Conservation (phyloP, 2,329 filamentous ascomycete species). For the Myrmaecium sp. region DNA sequence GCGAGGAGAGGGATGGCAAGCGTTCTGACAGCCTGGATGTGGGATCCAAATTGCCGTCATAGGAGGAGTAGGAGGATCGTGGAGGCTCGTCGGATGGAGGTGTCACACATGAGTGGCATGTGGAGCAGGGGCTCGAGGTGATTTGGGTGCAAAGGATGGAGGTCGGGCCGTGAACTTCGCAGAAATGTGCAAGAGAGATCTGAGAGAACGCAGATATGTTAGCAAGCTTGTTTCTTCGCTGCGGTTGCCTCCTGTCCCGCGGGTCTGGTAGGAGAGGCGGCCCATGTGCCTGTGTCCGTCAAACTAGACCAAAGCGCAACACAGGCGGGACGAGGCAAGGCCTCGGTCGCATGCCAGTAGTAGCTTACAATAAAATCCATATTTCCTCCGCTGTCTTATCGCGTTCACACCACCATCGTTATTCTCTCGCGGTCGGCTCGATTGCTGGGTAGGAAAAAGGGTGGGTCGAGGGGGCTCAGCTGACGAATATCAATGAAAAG, state of each 20-base stretch:
- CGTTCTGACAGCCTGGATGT: conserved; percentile 16
- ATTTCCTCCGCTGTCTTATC: conserved; percentile 12
- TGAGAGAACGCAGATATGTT: conserved; percentile 13
- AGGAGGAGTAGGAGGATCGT: conserved; percentile 14
- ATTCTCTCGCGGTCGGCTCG: no score
- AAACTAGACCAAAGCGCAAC: conserved; percentile 1
- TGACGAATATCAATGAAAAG: no score
- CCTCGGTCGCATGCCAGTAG: conserved; percentile 9
- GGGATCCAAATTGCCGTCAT: conserved; percentile 18
- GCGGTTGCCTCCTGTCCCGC: conserved; percentile 5
- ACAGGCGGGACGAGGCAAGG: conserved; percentile 3
- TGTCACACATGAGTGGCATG: conserved; percentile 32
- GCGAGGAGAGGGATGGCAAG: conserved; percentile 16
- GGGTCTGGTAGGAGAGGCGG: conserved; percentile 1
- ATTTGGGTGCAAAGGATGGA: conserved; percentile 45
- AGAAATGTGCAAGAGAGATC: conserved; percentile 46
- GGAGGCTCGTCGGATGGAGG: conserved; percentile 21
- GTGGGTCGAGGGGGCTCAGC: no score
- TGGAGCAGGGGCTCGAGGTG: conserved; percentile 34
- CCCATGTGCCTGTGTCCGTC: conserved; percentile 2
- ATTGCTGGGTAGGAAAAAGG: no score
- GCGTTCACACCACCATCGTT: no score
- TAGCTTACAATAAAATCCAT: conserved; percentile 24
- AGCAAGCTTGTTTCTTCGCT: conserved; percentile 8
- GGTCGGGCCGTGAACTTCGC: conserved; percentile 44